A percentile compares a stretch with the other conserved stretches of the same genome.
These are phyloP conservation scores for Tetracentron sinense DNA, from an alignment of 164 flowering plant species.

Conservation along the genomic window DNA sequence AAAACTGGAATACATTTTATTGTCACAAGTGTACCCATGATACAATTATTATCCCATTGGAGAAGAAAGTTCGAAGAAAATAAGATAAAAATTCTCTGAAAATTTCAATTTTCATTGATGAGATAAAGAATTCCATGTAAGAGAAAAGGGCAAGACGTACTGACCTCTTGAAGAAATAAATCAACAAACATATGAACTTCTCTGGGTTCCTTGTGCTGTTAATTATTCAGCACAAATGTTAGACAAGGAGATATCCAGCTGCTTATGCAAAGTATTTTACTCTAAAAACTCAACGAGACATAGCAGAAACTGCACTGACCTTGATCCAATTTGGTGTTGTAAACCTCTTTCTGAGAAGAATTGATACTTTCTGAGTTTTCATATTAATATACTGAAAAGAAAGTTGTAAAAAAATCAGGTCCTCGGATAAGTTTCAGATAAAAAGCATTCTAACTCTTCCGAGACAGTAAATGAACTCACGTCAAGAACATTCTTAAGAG, in stretches of 20 bases:
- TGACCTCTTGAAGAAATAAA: conserved; percentile 90
- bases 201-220: conserved; percentile 98
- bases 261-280: not conserved
- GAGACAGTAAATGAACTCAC: not conserved
- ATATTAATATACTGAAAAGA: conserved; percentile 69
- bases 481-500: no score
- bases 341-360: conserved; percentile 83
- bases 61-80: not conserved
- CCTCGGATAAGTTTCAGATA: not conserved
- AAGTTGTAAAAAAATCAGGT: conserved; percentile 10
- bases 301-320: conserved; percentile 40
- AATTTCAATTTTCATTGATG: not conserved
- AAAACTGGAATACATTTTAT: not conserved
- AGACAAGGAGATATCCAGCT: conserved; percentile 7
- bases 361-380: conserved; percentile 77
- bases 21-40: not conserved
- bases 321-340: conserved; percentile 95
- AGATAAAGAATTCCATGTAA: not conserved
- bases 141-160: conserved; percentile 12
- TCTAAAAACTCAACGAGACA: not conserved
- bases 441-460: not conserved
- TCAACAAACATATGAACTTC: conserved; percentile 99
- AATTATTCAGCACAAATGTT: conserved; percentile 11
- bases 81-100: not conserved
- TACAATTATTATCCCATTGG: not conserved